Evolutionary conservation across 2,329 filamentous ascomycete species (phyloP).

Genomic region (Sclerotinia spermophila): DNA sequence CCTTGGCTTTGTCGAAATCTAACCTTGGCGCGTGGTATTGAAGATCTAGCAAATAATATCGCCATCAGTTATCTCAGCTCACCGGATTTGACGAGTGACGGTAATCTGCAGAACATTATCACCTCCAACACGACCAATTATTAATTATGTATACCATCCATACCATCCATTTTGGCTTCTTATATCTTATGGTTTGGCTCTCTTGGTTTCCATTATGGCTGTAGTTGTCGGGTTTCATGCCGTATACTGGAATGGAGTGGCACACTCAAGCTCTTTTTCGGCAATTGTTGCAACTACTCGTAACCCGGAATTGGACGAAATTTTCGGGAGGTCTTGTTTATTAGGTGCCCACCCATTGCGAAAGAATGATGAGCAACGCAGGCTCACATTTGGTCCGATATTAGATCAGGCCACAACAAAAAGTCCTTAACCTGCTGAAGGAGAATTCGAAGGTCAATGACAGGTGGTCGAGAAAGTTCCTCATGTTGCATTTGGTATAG

Average conservation of each 20-base stretch:
- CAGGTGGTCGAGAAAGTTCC: background rate
- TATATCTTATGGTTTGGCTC: constrained; percentile 14
- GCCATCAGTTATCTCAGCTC: constrained; percentile 28
- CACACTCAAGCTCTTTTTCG: constrained; percentile 25
- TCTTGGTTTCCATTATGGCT: constrained; percentile 8
- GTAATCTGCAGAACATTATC: background rate
- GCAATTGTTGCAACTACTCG: constrained; percentile 23
- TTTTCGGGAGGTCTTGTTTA: constrained; percentile 5
- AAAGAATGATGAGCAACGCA: background rate
- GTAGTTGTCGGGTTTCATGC: constrained; percentile 17
- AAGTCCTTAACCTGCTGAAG: background rate
- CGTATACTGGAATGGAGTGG: constrained; percentile 21
- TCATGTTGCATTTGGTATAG: constrained; percentile 7
- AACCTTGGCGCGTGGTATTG: constrained; percentile 22
- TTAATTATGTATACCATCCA: constrained; percentile 21
- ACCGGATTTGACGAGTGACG: constrained; percentile 1
- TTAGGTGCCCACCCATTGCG: constrained; percentile 10
- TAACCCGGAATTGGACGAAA: constrained; percentile 18
- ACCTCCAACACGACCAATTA: constrained; percentile 16
- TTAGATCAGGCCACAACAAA: background rate
- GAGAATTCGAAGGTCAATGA: background rate
- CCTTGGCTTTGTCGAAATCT: constrained; percentile 27
- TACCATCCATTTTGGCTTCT: constrained; percentile 17
- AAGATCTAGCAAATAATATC: constrained; percentile 29
- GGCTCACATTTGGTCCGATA: background rate